A percentile compares a stretch with the other conserved stretches of the same genome.
These are phyloP conservation scores for Tritrichomonas musculus DNA, from an alignment of 208 protist species.

Conservation along the genomic window DNA sequence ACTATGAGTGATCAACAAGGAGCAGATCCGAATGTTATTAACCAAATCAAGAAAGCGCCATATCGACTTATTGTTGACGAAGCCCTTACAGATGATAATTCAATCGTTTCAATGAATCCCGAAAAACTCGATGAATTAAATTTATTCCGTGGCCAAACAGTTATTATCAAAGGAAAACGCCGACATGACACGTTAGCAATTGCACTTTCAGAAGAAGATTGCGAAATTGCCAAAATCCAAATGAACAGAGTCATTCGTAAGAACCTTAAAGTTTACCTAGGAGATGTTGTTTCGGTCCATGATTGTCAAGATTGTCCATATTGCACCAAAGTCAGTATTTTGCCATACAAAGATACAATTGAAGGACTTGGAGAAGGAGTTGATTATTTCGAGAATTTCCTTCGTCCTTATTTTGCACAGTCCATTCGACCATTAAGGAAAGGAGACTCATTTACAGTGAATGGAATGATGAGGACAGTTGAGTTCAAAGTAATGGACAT, in stretches of 20 bases:
- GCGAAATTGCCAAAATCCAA: conserved; percentile 80
- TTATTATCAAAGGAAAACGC: conserved; percentile 94
- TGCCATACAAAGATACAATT: conserved; percentile 98
- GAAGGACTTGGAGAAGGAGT: conserved; percentile 85
- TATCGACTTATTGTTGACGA: conserved; percentile 34
- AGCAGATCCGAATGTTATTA: not conserved
- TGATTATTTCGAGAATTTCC: conserved; percentile 97
- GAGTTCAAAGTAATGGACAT: conserved; percentile 99
- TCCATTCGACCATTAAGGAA: conserved; percentile 97
- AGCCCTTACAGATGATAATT: not conserved
- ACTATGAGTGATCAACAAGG: too few relatives aligned
- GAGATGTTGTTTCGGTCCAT: conserved; percentile 89
- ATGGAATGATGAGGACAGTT: conserved; percentile 91
- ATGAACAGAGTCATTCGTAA: conserved; percentile 98
- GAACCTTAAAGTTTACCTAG: conserved; percentile 95
- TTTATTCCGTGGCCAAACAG: conserved; percentile 81
- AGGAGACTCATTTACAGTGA: conserved; percentile 87
- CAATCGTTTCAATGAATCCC: not conserved
- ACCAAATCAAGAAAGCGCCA: conserved; percentile 22
- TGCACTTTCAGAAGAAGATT: conserved; percentile 76
- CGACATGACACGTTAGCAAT: conserved; percentile 88
- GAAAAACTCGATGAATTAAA: conserved; percentile 65
- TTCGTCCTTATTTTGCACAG: conserved; percentile 99
- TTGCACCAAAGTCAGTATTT: conserved; percentile 92
- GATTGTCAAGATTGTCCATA: conserved; percentile 90